Evolutionary conservation across 768 basidiomycete species (phyloP).

Genomic region (Rhodotorula taiwanensis): DNA sequence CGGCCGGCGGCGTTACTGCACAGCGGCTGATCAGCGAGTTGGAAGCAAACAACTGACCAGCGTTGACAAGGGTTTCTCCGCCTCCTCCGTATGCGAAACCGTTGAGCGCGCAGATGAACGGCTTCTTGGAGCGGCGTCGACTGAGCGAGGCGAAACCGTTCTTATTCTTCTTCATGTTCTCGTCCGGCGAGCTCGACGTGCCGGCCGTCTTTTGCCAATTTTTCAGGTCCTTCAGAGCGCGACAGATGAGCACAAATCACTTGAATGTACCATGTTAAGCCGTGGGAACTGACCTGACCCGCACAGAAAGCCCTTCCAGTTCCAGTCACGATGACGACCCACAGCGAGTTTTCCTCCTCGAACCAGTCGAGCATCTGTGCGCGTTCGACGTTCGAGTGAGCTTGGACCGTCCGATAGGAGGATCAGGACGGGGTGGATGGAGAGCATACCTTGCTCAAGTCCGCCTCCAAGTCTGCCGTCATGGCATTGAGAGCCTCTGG

Average conservation of each 20-base stretch:
- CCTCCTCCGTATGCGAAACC: conserved; percentile 37
- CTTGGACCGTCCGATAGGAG: too few relatives aligned
- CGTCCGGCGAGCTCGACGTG: not conserved
- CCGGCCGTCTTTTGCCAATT: conserved; percentile 20
- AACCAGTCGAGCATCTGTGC: conserved; percentile 37
- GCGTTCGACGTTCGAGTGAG: too few relatives aligned
- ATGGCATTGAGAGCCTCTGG: conserved; percentile 54
- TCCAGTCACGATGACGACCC: conserved; percentile 32
- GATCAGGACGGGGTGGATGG: not conserved
- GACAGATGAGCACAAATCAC: too few relatives aligned
- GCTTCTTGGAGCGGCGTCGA: conserved; percentile 31
- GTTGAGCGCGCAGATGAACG: conserved; percentile 40
- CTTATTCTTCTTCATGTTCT: conserved; percentile 10
- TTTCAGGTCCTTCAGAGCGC: conserved; percentile 31
- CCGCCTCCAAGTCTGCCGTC: too few relatives aligned
- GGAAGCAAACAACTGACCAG: not conserved
- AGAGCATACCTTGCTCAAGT: too few relatives aligned
- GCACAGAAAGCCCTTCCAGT: conserved; percentile 37
- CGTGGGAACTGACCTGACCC: conserved; percentile 27
- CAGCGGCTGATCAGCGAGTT: not conserved
- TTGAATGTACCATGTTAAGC: not conserved
- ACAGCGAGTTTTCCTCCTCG: conserved; percentile 34
- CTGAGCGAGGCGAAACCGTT: conserved; percentile 35
- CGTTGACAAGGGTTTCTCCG: conserved; percentile 29
- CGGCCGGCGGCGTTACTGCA: too few relatives aligned